Base-by-base conservation (phyloP, 2,329 filamentous ascomycete species). In the Phaeosphaeria sp. region DNA sequence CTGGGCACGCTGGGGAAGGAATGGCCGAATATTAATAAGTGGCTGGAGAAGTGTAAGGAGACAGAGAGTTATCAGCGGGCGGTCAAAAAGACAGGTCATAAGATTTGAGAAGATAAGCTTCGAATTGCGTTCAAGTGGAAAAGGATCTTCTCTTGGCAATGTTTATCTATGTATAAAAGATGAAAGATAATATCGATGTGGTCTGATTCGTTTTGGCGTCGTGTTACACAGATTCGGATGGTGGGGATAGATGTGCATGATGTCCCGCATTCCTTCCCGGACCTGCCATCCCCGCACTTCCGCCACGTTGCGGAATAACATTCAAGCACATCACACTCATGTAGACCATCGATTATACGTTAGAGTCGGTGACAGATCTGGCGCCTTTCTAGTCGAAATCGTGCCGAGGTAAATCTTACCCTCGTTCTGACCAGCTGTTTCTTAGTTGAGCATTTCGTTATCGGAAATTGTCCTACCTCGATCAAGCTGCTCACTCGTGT, bases 31-130 rank as follows among this genome's bases (percentile, higher is more conserved):
- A 58, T 67, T 21, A 67, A 74, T 46, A 66, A 68, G 67, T 81
- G 78, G 74, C 50, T 79, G 50, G 64, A 72, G 56, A 67, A 66
- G 25, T 80, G 77, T 61, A 72, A 77, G 66, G 65, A 60, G 30
- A 74, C 68, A 27, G 68, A 68, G 46, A 62, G 65, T 6, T 81
- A 77, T 63, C 69, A 74, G 69, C 71, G 66, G 46, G 78, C 79
- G 22, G 75, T 80, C 51, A 53, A 77, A 71, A 80, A 78, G 71
- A 79, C 78, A 1, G 78, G 79, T 20, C 58, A 69, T 54, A 61
- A 63, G 33, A 43, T 66, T 42, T 56, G n/a, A 50, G 47, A 15
- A 17, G 22, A 9, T 7, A 23, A 13, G 20, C 1, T 50, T 5
- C 30, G 30, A 22, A 20, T 36, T 17, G 1, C 17, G 18, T 3